Evolutionary conservation across 768 basidiomycete genomes (phyloP).

Genomic region (Hericium rajendrae): DNA sequence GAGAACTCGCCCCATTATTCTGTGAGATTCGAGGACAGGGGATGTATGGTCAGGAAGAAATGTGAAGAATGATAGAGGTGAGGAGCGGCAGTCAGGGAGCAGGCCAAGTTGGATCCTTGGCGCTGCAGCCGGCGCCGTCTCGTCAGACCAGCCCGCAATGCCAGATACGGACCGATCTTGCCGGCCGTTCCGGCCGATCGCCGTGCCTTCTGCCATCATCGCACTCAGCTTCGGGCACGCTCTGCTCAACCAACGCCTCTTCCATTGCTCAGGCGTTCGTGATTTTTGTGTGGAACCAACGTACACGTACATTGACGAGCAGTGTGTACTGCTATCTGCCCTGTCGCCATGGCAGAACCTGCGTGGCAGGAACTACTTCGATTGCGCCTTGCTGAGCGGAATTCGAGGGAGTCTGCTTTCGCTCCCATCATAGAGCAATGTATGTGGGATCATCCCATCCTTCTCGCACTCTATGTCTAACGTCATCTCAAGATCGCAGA

Average conservation of each 20-base stretch:
- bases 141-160: neutral
- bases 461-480: conserved; percentile 10
- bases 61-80: conserved; percentile 7
- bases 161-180: neutral
- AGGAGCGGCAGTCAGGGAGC: no score
- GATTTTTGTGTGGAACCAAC: no score
- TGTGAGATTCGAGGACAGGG: conserved; percentile 12
- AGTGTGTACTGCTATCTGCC: neutral
- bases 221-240: neutral
- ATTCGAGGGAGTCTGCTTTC: conserved; percentile 72
- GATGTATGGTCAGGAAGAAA: conserved; percentile 11
- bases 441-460: conserved; percentile 30
- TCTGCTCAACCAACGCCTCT: neutral
- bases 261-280: neutral
- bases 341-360: conserved; percentile 59
- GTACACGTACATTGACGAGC: no score
- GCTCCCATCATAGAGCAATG: conserved; percentile 89
- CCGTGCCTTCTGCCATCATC: neutral
- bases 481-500: conserved; percentile 56
- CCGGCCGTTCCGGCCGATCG: neutral
- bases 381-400: conserved; percentile 72
- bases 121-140: neutral
- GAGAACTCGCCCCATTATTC: conserved; percentile 71
- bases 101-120: neutral
- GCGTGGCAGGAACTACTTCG: conserved; percentile 79